These are phyloP conservation scores for Didymella pinodella DNA, from an alignment of 2,329 filamentous ascomycete species.

Conservation along the genomic window DNA sequence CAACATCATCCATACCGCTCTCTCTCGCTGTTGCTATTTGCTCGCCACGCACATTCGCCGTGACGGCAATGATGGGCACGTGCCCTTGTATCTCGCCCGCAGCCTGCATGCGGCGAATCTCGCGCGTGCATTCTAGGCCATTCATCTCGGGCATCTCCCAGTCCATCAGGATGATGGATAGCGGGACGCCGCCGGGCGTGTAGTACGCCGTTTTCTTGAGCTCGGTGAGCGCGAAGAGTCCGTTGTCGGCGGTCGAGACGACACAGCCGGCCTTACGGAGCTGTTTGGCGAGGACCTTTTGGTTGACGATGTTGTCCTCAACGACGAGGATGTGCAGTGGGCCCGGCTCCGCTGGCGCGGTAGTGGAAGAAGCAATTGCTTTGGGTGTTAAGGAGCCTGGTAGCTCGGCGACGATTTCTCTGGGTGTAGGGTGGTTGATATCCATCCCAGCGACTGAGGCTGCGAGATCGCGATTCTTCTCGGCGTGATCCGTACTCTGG, in stretches of 20 bases:
- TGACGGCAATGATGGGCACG: conserved; percentile 49
- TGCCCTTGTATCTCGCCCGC: conserved; percentile 32
- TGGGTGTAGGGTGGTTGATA: conserved; percentile 1
- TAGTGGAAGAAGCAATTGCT: background rate
- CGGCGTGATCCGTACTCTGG: conserved; percentile 18
- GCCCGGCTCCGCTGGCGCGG: background rate
- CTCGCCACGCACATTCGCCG: conserved; percentile 47
- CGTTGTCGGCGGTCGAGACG: conserved; percentile 44
- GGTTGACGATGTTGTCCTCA: conserved; percentile 51
- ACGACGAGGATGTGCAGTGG: conserved; percentile 44
- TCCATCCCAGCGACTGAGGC: conserved; percentile 18
- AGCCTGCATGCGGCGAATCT: conserved; percentile 44
- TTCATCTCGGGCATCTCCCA: conserved; percentile 53
- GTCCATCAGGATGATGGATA: conserved; percentile 49
- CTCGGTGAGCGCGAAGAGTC: conserved; percentile 40
- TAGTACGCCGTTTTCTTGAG: conserved; percentile 33
- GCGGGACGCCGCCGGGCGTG: conserved; percentile 23
- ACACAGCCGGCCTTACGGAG: conserved; percentile 43
- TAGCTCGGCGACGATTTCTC: conserved; percentile 10
- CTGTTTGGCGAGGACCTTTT: conserved; percentile 46
- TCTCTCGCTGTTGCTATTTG: conserved; percentile 43
- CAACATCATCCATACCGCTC: conserved; percentile 48
- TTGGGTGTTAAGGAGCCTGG: background rate
- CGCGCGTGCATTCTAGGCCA: conserved; percentile 43
- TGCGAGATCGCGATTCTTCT: conserved; percentile 15